A percentile compares a stretch with the other conserved stretches of the same genome.
Conservation (phyloP, 345 rosid species). For the Barbarea vulgaris region DNA sequence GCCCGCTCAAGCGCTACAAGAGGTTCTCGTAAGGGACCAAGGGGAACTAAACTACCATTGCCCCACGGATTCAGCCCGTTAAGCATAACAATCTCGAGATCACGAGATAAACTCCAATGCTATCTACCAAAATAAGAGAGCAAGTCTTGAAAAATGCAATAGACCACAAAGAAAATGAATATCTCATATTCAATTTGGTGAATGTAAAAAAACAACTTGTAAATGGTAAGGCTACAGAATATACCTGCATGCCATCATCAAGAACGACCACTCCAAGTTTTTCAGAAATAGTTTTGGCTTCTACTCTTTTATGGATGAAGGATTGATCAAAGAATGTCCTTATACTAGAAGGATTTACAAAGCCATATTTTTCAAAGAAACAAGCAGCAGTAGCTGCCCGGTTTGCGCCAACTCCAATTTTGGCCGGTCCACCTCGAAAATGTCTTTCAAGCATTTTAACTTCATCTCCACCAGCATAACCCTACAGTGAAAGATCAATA, state of each 20-base stretch:
- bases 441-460: conserved; percentile 80
- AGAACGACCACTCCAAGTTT: conserved; percentile 57
- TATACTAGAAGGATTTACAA: conserved; percentile 37
- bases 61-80: conserved; percentile 84
- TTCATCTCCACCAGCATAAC: conserved; percentile 94
- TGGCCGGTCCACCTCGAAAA: conserved; percentile 45
- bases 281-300: conserved; percentile 27
- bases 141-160: conserved; percentile 1
- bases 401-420: conserved; percentile 75
- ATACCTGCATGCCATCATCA: conserved; percentile 97
- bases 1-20: conserved; percentile 62
- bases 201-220: not conserved
- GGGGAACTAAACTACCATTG: conserved; percentile 61
- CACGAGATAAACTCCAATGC: conserved; percentile 82
- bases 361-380: conserved; percentile 60
- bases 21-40: conserved; percentile 88
- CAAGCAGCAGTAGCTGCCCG: conserved; percentile 62
- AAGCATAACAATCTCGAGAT: conserved; percentile 83
- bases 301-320: conserved; percentile 13
- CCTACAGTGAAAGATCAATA: conserved; percentile 44
- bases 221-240: not conserved
- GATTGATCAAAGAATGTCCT: conserved; percentile 24
- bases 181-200: not conserved
- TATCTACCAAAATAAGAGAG: conserved; percentile 47
- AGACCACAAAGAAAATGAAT: not conserved